Conservation (phyloP, 2,329 filamentous ascomycete genomes). For the Colletotrichum sp. region DNA sequence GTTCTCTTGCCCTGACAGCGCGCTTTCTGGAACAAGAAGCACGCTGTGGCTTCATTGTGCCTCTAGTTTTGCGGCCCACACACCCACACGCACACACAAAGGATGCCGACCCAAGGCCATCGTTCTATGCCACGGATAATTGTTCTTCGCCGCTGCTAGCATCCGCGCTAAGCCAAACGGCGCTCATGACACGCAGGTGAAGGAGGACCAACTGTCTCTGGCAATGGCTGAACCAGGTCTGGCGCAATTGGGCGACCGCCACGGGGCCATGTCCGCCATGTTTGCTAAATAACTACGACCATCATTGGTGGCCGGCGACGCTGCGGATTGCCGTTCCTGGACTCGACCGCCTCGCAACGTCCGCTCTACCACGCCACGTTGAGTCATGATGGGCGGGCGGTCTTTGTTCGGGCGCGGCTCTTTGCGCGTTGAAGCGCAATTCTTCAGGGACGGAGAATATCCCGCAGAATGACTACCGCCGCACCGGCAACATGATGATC, state of each 20-base stretch:
- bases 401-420: slow-evolving; percentile 5
- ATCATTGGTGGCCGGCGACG: neutral
- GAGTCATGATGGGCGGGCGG: neutral
- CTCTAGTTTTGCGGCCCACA: neutral
- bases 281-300: neutral
- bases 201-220: neutral
- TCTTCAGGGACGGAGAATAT: neutral
- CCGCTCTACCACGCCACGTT: slow-evolving; percentile 14
- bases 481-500: neutral
- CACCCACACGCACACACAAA: slow-evolving; percentile 1
- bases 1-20: neutral
- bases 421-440: neutral
- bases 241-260: neutral
- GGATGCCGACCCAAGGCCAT: neutral
- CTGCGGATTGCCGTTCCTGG: slow-evolving; percentile 5
- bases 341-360: slow-evolving; percentile 1
- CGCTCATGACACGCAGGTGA: neutral
- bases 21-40: neutral
- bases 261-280: neutral
- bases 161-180: neutral
- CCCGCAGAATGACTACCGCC: neutral
- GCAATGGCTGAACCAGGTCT: neutral
- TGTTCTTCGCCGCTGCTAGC: neutral
- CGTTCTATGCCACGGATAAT: slow-evolving; percentile 10
- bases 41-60: neutral